Base-by-base conservation (phyloP, 345 rosid species). In the Euclidium syriacum region DNA sequence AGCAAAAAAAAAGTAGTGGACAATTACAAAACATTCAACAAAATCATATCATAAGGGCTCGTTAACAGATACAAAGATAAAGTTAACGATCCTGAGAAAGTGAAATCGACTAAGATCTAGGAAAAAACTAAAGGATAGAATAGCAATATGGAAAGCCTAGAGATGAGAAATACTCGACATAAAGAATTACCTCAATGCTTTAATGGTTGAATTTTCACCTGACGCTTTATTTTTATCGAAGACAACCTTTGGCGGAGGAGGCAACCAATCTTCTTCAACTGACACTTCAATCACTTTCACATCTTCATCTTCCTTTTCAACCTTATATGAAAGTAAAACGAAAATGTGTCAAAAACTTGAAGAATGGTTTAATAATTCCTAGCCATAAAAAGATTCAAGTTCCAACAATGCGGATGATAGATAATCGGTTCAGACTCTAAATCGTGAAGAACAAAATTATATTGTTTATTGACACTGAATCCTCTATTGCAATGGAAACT, bases 211-310 rank as follows among this genome's bases (percentile, higher is more conserved):
- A 70, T 83, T 79, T 76, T 83, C 95, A 68, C 22, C 62, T 2
- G 76, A 50, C 33, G 42, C 61, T 36, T 73, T 73, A 26, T 10
- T 51, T 44, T 29, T 50, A 11, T 75, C 56, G 3, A 60, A 23
- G 16, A 61, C 30, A 68, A 71, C 73, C 63, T 78, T 74, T 3
- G 91, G 89, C 0, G 89, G 87, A 32, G 89, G 87, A 75, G 78
- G 80, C 63, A 88, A 67, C 91, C 89, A 88, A 67, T 88, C 95
- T 4, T 87, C 95, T 40, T 87, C 85, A 10, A 61, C 78, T 57
- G 42, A 42, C 15, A 76, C 63, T 48, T 74, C 47, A 25, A 78
- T 24, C 27, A 75, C 82, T 57, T 73, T 54, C 44, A 75, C 58
- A 7, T 67, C 78, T 17, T 62, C 80, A 64, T 72, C 77, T 20